Evolutionary conservation across 441 rosid genomes (phyloP).

Genomic region (Lepidium campestre): DNA sequence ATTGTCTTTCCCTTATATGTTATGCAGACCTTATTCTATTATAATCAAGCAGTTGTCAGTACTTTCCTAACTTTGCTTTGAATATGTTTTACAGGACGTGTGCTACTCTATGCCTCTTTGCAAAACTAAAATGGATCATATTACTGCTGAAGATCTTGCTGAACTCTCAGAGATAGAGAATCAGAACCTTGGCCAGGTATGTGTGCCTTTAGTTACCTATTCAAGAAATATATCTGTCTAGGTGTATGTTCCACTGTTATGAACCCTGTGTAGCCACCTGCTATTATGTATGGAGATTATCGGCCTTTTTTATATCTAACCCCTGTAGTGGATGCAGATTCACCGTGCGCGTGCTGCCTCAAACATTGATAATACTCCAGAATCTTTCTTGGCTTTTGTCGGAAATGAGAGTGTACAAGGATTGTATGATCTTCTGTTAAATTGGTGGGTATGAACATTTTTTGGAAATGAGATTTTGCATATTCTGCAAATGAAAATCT

Average conservation of each 20-base stretch:
- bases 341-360: conserved; percentile 46
- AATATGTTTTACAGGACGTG: conserved; percentile 40
- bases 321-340: conserved; percentile 49
- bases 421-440: conserved; percentile 75
- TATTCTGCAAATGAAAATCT: neutral
- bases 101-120: conserved; percentile 96
- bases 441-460: conserved; percentile 47
- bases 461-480: neutral
- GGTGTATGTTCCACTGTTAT: neutral
- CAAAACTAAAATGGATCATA: conserved; percentile 74
- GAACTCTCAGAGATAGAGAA: conserved; percentile 96
- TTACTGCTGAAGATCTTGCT: conserved; percentile 69
- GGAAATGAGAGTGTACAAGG: conserved; percentile 72
- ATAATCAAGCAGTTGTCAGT: neutral
- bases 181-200: conserved; percentile 93
- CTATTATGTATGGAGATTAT: neutral
- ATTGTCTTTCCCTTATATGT: neutral
- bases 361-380: conserved; percentile 73
- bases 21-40: neutral
- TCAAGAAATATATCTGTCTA: neutral
- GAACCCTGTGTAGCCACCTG: conserved; percentile 9
- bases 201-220: conserved; percentile 12
- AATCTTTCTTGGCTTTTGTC: conserved; percentile 71
- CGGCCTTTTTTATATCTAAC: conserved; percentile 5
- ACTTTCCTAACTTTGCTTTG: neutral